Conservation (phyloP, 768 basidiomycete genomes). For the Kwoniella sp. region DNA sequence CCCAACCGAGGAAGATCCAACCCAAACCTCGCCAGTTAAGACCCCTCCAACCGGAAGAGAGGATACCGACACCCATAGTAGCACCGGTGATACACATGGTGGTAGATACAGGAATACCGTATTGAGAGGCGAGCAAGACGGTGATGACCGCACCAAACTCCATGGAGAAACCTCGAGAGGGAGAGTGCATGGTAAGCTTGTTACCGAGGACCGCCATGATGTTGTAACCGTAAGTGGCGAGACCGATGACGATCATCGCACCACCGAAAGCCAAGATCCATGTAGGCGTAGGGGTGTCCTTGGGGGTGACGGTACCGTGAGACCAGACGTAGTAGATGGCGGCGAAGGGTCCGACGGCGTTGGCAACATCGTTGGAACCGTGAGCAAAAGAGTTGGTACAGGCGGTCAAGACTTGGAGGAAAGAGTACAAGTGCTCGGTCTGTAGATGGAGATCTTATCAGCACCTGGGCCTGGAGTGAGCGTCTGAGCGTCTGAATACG, state of each 20-base stretch:
- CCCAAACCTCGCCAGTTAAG: constrained; percentile 55
- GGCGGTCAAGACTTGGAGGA: constrained; percentile 59
- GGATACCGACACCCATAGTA: constrained; percentile 56
- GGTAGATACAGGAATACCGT: constrained; percentile 55
- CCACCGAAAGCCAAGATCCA: constrained; percentile 57
- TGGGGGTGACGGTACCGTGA: constrained; percentile 32
- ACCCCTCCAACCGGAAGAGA: constrained; percentile 50
- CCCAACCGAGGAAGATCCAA: constrained; percentile 54
- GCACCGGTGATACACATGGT: constrained; percentile 56
- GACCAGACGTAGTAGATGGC: constrained; percentile 57
- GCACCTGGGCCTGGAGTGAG: too few species aligned
- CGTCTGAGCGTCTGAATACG: not conserved
- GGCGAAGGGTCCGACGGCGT: constrained; percentile 56
- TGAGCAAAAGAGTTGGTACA: constrained; percentile 59
- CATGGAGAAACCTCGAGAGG: constrained; percentile 58
- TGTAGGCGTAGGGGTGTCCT: constrained; percentile 50
- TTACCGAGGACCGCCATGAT: constrained; percentile 56
- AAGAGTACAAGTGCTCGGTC: constrained; percentile 58
- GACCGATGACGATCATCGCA: constrained; percentile 39
- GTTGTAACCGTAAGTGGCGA: constrained; percentile 53
- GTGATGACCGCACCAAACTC: constrained; percentile 58
- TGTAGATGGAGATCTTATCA: not conserved
- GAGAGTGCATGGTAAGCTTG: constrained; percentile 56
- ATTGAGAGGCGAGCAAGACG: constrained; percentile 57
- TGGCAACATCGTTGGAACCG: constrained; percentile 58